Conservation (phyloP, 169 alveolate genomes). For the Plasmodium inui region DNA sequence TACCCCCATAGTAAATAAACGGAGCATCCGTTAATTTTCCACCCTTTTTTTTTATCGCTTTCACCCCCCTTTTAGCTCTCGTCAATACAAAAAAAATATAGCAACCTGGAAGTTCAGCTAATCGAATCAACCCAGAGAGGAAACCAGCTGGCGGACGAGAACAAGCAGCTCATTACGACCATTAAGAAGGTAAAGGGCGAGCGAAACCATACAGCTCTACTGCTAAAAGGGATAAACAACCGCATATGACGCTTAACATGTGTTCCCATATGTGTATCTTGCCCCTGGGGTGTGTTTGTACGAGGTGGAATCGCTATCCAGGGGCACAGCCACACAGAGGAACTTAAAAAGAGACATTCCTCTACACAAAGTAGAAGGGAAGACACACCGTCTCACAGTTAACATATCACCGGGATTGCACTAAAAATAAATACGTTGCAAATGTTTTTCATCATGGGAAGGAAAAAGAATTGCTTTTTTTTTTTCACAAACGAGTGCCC, state of each 20-base stretch:
- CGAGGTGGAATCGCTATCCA: background rate
- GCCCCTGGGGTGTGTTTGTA: conserved; percentile 4
- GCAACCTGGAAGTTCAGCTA: conserved; percentile 88
- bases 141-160: conserved; percentile 88
- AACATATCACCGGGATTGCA: background rate
- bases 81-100: conserved; percentile 86
- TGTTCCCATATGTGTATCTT: background rate
- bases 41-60: background rate
- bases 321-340: background rate
- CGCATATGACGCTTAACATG: background rate
- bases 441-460: background rate
- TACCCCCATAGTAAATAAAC: background rate
- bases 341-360: background rate
- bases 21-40: background rate
- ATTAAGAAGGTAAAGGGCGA: conserved; percentile 78
- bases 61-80: conserved; percentile 76
- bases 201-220: background rate
- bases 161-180: conserved; percentile 85
- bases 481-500: background rate
- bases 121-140: conserved; percentile 89
- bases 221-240: background rate
- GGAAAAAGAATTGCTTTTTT: background rate
- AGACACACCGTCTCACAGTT: background rate
- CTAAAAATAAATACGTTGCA: background rate
- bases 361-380: background rate